Evolutionary conservation across 345 rosid species (phyloP), one percentile per base, ranked within the genome.

Genomic region (Chamaenerion angustifolium): DNA sequence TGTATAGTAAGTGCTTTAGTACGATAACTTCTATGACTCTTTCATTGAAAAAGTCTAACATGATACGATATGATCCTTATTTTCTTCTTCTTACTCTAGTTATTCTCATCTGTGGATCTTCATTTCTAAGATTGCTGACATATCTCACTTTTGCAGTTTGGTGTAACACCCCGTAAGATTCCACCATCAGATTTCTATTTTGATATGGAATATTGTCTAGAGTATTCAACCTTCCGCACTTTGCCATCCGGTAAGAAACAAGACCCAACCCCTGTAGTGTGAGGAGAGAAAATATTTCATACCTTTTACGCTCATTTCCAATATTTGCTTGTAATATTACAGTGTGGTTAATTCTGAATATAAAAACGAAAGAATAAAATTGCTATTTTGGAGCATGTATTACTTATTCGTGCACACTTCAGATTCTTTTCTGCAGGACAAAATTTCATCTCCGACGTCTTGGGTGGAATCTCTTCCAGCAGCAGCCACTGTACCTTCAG

Each of bases 181-280:
- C 59, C 67, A 55, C 19, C 35, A 46, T 74, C 74, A 55, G 80
- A 71, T 71, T 85, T 72, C 72, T 89, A 83, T 62, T 89, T 73
- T 69, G 97, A 85, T 51, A 89, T 81, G 97, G 94, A 85, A 60
- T 89, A 89, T 46, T 76, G 79, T 43, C 76, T 89, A 76, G 95
- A 85, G 43, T 89, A 85, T 69, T 85, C 97, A 52, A 81, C 94
- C 62, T 89, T 89, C 69, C 78, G 61, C 56, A 70, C 73, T 46
- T 58, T 83, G 71, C 58, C 37, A 49, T 60, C 57, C 19, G 64
- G 97, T 89, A 68, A 68, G 83, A 64, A 12, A 17, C 53, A 52
- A 10, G 23, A 46, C 12, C 25, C 0, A 18, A 27, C 35, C 12
- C 35, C 12, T n/a, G n/a, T n/a, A n/a, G n/a, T 43, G 16, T 15